Evolutionary conservation across 768 basidiomycete genomes (phyloP), one percentile per base, ranked within the genome.

Genomic region (Pisolithus sp.): DNA sequence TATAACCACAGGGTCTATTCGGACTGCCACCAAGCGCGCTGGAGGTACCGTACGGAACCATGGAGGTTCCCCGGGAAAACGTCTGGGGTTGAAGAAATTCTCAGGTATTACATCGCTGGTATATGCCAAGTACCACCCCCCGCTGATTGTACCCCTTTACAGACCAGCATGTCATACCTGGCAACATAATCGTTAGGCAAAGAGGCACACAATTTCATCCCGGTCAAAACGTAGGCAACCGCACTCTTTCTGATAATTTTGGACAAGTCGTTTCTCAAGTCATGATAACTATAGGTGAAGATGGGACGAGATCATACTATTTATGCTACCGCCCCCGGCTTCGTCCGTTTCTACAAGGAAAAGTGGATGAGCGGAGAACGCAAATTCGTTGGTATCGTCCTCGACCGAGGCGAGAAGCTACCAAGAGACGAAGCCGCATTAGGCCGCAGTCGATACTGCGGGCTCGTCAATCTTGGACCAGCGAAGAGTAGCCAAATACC

Each of bases 111-210:
- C 63, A 26, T 20, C 13, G 21, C 49, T 37, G 2, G 9, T 18
- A 34, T 49, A 17, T 36, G 12, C 30, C 23, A 49, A 44, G 46
- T 46, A 48, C 42, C 26, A 26, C 26, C 26, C 26, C 50, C 10
- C 39, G 52, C 54, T 59, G 54, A 56, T 56, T 23, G 5, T 34
- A 15, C 4, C 12, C 5, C 17, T 30, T 26, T 44, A 46, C 54
- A 97, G 95, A 96, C 64, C 86, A 97, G 69, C 80, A 78, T 69
- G 93, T 97, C 23, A 79, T 89, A 23, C 91, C 96, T 8, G 96
- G 96, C 40, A 91, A 95, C 73, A 97, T 99, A 60, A 89, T 99
- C 64, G 84, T 98, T 30, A 81, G 96, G 42, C 96, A 99, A 68
- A 80, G 96, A 57, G 96, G 96, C 8, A 87, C 88, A 0, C 75